Conservation (phyloP, 805 yeast species). For the Candida montana region DNA sequence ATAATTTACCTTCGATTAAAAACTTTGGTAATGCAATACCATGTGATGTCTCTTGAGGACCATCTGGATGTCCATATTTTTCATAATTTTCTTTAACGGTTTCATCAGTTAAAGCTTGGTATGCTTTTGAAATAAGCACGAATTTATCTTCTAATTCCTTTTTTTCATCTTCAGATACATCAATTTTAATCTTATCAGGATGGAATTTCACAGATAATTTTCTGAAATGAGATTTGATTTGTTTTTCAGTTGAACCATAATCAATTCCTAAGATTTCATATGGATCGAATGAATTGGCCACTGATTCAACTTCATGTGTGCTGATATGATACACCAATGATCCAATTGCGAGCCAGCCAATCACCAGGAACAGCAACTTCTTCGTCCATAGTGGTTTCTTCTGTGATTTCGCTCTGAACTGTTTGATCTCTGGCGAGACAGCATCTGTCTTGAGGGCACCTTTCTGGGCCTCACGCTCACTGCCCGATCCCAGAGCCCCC, state of each 20-base stretch:
- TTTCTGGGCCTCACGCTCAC: background rate
- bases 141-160: conserved; percentile 64
- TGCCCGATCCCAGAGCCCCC: background rate
- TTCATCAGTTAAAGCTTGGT: conserved; percentile 92
- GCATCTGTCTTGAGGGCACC: background rate
- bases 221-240: conserved; percentile 77
- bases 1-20: conserved; percentile 69
- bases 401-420: conserved; percentile 10
- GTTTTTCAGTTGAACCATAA: conserved; percentile 63
- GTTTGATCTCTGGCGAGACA: conserved; percentile 8
- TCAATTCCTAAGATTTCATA: conserved; percentile 78
- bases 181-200: conserved; percentile 80
- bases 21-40: conserved; percentile 95
- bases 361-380: conserved; percentile 13
- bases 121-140: conserved; percentile 84
- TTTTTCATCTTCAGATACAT: conserved; percentile 47
- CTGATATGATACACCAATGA: conserved; percentile 32
- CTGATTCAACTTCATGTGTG: conserved; percentile 33
- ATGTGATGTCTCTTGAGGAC: conserved; percentile 83
- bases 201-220: conserved; percentile 84
- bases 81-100: conserved; percentile 72
- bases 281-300: conserved; percentile 71
- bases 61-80: conserved; percentile 96
- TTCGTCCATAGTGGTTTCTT: conserved; percentile 11
- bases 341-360: conserved; percentile 29